phyloP scores from a whole-genome alignment of 2,329 filamentous ascomycete genomes.

The Fusarium metavorans region DNA sequence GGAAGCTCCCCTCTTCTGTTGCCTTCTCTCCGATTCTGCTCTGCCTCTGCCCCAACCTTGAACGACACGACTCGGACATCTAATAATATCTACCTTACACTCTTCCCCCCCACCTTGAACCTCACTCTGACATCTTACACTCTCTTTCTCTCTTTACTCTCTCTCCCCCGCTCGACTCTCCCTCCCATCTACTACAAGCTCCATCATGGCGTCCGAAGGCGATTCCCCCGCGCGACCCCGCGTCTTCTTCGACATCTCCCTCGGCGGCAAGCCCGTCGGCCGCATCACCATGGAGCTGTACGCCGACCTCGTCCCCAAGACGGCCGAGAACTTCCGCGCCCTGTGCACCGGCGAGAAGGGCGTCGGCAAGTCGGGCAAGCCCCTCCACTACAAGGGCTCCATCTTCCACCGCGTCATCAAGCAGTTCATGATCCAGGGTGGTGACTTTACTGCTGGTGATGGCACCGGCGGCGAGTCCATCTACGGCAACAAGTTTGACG shows the following conservation, averaged over 20 bases:
- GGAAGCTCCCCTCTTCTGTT: slow-evolving; percentile 40
- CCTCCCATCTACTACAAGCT: neutral
- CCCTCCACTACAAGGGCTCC: slow-evolving; percentile 92
- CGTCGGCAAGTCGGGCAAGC: slow-evolving; percentile 81
- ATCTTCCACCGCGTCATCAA: slow-evolving; percentile 97
- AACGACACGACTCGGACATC: neutral
- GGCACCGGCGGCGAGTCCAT: slow-evolving; percentile 97
- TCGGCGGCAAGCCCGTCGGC: slow-evolving; percentile 79
- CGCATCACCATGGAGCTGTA: slow-evolving; percentile 90
- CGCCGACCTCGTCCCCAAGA: slow-evolving; percentile 86
- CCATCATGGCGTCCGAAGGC: slow-evolving; percentile 57
- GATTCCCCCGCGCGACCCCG: slow-evolving; percentile 71
- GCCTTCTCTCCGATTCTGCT: slow-evolving; percentile 35
- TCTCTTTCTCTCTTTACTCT: neutral
- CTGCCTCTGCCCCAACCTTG: slow-evolving; percentile 6
- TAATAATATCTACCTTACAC: neutral
- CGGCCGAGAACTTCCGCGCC: slow-evolving; percentile 94
- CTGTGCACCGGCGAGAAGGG: slow-evolving; percentile 98
- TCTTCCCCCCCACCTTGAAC: neutral
- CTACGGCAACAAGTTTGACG: slow-evolving; percentile 96
- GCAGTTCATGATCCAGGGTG: slow-evolving; percentile 95
- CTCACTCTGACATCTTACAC: slow-evolving; percentile 4
- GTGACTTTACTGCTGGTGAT: slow-evolving; percentile 95
- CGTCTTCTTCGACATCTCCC: slow-evolving; percentile 93
- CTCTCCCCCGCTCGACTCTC: neutral